Base-by-base conservation (phyloP, 768 basidiomycete genomes). In the Suillus variegatus region DNA sequence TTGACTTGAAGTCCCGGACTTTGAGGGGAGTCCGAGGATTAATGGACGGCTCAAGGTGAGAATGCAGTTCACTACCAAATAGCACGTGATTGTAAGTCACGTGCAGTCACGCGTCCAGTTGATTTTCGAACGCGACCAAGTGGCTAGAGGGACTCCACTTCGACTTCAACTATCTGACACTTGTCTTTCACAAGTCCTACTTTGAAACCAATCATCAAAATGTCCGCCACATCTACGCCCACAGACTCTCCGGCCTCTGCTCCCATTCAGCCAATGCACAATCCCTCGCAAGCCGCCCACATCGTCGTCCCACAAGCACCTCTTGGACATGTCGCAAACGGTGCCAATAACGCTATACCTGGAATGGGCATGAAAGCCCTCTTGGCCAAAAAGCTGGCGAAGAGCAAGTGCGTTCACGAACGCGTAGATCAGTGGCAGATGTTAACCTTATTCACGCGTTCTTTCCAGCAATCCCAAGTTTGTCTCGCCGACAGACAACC, bases 401-500 rank as follows among this genome's bases (percentile, higher is more conserved):
- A 94, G 78, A 86, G 81, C 73, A 87, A 87, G 96, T 97, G 64
- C 73, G 94, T 85, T 35, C 36, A 49, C 43, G 40, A 38, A 40
- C 36, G 41, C 60, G 40, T 52, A 36, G 16, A 20, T 22, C 46
- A 51, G 10, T 54, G 55, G 14, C 28, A 5, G 43, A 38, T 55
- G 54, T 43, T 43, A 41, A 60, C 43, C 64, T 67, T 46, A 63
- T 61, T 65, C 47, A 71, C 70, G 61, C 44, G 20, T 66, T 46
- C 25, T 62, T 18, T 18, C 38, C 74, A 95, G 94, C 76, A 97
- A 97, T 76, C 91, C 93, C 25, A 87, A 87, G 41, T 94, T 87
- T 73, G 82, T 96, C 72, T 98, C 97, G 20, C 97, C 97, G 3
- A 97, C 97, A 10, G 97, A 99, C 77, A 93, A 92, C 74, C 83